These are phyloP conservation scores for Ustulina deusta DNA, from an alignment of 2,329 filamentous ascomycete species.

Conservation along the genomic window DNA sequence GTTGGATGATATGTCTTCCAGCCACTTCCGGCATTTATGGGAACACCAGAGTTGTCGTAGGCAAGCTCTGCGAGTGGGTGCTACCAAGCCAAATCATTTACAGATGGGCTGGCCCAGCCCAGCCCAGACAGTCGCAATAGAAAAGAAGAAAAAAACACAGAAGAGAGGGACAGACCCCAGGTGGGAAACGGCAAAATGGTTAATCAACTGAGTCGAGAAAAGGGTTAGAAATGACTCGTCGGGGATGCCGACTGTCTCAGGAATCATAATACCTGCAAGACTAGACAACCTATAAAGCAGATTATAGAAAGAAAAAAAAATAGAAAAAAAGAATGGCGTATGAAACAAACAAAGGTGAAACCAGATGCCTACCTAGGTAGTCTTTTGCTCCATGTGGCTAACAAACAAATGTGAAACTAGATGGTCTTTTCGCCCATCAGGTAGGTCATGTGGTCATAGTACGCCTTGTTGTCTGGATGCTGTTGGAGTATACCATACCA, in stretches of 20 bases:
- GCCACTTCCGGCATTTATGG: constrained; percentile 28
- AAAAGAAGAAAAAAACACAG: neutral
- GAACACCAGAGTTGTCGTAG: constrained; percentile 2
- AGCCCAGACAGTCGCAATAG: neutral
- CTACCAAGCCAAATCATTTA: constrained; percentile 7
- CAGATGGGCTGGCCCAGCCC: neutral
- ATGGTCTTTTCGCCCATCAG: neutral
- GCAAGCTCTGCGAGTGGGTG: constrained; percentile 16
- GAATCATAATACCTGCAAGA: no score
- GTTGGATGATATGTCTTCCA: constrained; percentile 28
- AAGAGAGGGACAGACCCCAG: neutral
- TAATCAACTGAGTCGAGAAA: neutral
- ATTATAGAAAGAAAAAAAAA: no score
- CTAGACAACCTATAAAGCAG: neutral
- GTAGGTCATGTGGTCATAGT: neutral
- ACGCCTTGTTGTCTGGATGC: neutral
- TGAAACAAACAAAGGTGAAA: neutral
- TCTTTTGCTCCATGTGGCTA: constrained; percentile 1
- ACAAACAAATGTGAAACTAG: neutral
- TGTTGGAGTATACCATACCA: neutral
- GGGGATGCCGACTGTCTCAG: constrained; percentile 6
- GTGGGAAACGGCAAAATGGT: neutral
- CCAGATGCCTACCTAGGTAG: no score
- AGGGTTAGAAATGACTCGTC: neutral
- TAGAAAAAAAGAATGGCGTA: neutral